These are phyloP conservation scores for Capsicum baccatum DNA, from an alignment of 257 asterid genomes.

Conservation along the genomic window DNA sequence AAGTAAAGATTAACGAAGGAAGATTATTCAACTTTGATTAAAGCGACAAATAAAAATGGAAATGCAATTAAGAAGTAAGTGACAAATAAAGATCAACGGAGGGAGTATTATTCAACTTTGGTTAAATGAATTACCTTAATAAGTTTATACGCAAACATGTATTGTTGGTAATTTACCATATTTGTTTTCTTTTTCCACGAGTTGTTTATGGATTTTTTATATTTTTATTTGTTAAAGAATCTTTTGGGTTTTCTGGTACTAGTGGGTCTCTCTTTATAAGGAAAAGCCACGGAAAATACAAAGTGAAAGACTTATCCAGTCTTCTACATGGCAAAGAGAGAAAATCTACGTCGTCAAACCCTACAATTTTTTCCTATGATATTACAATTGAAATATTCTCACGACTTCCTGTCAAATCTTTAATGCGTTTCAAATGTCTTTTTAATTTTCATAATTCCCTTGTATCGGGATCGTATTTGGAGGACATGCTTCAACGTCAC, in stretches of 20 bases:
- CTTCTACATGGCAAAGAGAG: neutral
- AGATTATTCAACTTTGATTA: no score
- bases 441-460: neutral
- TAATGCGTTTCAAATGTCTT: neutral
- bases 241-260: neutral
- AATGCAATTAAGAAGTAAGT: no score
- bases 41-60: no score
- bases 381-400: neutral
- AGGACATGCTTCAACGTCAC: neutral
- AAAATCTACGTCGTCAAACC: neutral
- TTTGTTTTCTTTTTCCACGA: neutral
- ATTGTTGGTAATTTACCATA: no score
- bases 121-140: no score
- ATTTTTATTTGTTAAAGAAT: neutral
- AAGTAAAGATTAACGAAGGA: no score
- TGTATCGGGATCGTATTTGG: neutral
- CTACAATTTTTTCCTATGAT: neutral
- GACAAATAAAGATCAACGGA: no score
- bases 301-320: neutral
- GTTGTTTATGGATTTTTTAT: neutral
- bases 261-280: neutral
- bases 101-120: neutral
- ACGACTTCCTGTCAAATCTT: neutral
- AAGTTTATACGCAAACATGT: no score
- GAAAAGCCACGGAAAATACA: neutral